phyloP scores from a whole-genome alignment of 2,329 filamentous ascomycete species.

The Paraphoma chrysanthemicola region DNA sequence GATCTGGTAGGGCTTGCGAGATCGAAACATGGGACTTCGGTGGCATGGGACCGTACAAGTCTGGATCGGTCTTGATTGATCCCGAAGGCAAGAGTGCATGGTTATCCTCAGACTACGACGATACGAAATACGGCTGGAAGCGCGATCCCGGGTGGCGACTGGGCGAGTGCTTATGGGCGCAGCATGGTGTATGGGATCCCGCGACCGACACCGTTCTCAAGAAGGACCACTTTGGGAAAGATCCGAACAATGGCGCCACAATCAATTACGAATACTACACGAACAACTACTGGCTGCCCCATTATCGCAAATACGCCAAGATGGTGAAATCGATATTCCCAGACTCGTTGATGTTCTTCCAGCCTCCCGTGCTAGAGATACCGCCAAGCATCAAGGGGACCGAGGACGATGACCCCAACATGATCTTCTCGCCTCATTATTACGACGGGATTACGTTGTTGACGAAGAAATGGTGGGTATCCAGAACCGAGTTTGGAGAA shows the following conservation, averaged over 20 bases:
- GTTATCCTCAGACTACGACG: slow-evolving; percentile 83
- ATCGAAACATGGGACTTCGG: slow-evolving; percentile 94
- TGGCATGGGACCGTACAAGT: slow-evolving; percentile 88
- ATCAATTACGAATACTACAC: slow-evolving; percentile 87
- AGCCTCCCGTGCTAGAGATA: slow-evolving; percentile 90
- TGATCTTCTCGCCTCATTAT: slow-evolving; percentile 94
- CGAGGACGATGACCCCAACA: slow-evolving; percentile 82
- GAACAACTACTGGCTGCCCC: slow-evolving; percentile 88
- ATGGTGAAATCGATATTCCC: slow-evolving; percentile 78
- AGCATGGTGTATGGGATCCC: slow-evolving; percentile 94
- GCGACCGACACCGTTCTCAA: slow-evolving; percentile 75
- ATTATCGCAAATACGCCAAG: slow-evolving; percentile 78
- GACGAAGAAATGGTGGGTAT: slow-evolving; percentile 85
- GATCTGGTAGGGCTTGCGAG: slow-evolving; percentile 89
- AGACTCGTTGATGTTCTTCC: slow-evolving; percentile 85
- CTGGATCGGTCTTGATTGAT: slow-evolving; percentile 81
- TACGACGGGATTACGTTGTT: slow-evolving; percentile 97
- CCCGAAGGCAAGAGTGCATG: slow-evolving; percentile 86
- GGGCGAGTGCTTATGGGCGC: slow-evolving; percentile 95
- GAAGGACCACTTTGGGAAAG: slow-evolving; percentile 87
- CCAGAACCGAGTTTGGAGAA: too few species aligned
- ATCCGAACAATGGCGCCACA: slow-evolving; percentile 74
- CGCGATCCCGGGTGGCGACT: slow-evolving; percentile 87
- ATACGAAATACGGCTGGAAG: slow-evolving; percentile 88
- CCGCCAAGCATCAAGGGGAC: slow-evolving; percentile 89